phyloP scores from a whole-genome alignment of 306 rosid species.

The Rosa multiflora region DNA sequence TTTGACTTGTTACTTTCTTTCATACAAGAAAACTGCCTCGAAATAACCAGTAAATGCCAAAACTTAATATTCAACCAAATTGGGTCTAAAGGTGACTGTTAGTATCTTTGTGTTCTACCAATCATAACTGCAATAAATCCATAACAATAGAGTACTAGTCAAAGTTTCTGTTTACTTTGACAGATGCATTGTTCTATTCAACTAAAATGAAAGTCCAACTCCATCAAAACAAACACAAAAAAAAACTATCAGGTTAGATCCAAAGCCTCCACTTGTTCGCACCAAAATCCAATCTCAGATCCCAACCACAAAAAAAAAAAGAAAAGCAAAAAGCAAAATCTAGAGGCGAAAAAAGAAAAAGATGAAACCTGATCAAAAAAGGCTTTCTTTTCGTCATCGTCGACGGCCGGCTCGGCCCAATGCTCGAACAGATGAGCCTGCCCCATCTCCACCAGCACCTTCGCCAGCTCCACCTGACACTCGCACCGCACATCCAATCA shows the following conservation, averaged over 20 bases:
- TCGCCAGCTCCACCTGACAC: constrained; percentile 63
- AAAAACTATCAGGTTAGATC: background rate
- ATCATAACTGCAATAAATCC: background rate
- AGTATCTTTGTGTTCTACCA: background rate
- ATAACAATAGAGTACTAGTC: background rate
- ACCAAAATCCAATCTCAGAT: constrained; percentile 13
- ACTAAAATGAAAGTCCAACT: background rate
- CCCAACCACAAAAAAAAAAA: background rate
- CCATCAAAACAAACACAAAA: background rate
- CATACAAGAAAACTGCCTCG: background rate
- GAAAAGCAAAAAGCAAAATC: background rate
- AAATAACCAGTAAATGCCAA: background rate
- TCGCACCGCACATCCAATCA: constrained; percentile 26
- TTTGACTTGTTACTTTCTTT: background rate
- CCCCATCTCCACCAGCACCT: constrained; percentile 51
- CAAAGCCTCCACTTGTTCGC: background rate
- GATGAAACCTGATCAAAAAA: constrained; percentile 67
- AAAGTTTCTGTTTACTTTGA: background rate
- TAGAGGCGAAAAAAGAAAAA: background rate
- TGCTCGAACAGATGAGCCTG: constrained; percentile 72
- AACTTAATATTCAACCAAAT: background rate
- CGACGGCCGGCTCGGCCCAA: constrained; percentile 79
- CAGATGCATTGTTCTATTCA: background rate
- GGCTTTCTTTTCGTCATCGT: constrained; percentile 65
- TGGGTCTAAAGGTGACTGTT: background rate